phyloP scores from a whole-genome alignment of 495 filamentous ascomycete genomes.

The Xylaria acuta region DNA sequence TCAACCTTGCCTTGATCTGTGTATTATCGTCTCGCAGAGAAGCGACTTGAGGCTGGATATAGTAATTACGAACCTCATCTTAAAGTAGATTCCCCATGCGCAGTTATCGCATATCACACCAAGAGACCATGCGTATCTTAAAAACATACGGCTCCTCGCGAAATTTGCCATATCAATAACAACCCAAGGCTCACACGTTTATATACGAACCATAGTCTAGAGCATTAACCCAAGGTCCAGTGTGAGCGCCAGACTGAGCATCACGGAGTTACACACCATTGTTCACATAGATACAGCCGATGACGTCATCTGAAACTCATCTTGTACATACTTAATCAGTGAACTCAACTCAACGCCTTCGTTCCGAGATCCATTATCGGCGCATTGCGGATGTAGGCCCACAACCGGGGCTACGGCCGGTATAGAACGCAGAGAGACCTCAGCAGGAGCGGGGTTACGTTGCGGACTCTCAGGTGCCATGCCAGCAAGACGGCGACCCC shows the following conservation, averaged over 20 bases:
- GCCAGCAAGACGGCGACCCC: background rate
- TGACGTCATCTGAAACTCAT: background rate
- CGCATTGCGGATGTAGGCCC: conserved; percentile 4
- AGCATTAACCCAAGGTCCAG: background rate
- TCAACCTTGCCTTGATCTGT: background rate
- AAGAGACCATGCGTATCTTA: background rate
- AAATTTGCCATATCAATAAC: background rate
- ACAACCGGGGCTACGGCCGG: conserved; percentile 6
- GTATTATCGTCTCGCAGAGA: background rate
- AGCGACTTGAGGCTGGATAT: background rate
- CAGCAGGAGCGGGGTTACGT: background rate
- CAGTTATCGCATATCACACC: background rate
- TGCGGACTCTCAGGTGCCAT: background rate
- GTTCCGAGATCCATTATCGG: background rate
- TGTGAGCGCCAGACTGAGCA: background rate
- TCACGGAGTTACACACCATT: background rate
- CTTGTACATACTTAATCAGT: background rate
- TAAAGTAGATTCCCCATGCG: too few relatives aligned
- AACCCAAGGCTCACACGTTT: background rate
- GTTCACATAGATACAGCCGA: background rate
- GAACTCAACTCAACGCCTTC: background rate
- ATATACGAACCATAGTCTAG: background rate
- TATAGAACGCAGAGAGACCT: background rate
- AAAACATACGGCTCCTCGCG: background rate
- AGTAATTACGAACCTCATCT: background rate